phyloP scores from a whole-genome alignment of 805 yeast species.

The Aciculoconidium aculeatum region DNA sequence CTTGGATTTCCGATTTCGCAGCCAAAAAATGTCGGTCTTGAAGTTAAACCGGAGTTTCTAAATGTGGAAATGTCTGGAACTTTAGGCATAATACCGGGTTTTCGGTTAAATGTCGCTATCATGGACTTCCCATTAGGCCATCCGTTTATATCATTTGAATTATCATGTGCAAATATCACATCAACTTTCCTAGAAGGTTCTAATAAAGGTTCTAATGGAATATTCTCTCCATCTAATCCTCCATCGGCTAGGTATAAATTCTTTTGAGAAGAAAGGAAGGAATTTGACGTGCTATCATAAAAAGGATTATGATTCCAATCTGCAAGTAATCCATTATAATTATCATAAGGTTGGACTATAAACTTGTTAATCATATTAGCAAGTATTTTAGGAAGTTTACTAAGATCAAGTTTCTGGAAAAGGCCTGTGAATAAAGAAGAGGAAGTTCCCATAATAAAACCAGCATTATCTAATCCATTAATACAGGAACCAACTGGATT shows the following conservation, averaged over 20 bases:
- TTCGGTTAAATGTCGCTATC: slow-evolving; percentile 27
- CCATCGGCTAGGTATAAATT: slow-evolving; percentile 34
- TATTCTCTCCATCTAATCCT: slow-evolving; percentile 36
- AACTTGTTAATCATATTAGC: slow-evolving; percentile 1
- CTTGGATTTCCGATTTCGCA: slow-evolving; percentile 56
- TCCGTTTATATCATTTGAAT: slow-evolving; percentile 27
- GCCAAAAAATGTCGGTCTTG: slow-evolving; percentile 76
- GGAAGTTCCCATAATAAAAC: slow-evolving; percentile 78
- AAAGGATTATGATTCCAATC: slow-evolving; percentile 56
- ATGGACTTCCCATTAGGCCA: slow-evolving; percentile 38
- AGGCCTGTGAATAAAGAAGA: slow-evolving; percentile 73
- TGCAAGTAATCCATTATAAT: slow-evolving; percentile 3
- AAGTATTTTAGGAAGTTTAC: slow-evolving; percentile 12
- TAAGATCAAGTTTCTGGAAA: slow-evolving; percentile 49
- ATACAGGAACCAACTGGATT: slow-evolving; percentile 52
- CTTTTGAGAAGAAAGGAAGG: slow-evolving; percentile 13
- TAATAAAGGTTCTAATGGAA: slow-evolving; percentile 33
- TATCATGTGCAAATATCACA: slow-evolving; percentile 32
- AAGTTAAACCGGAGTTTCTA: slow-evolving; percentile 51
- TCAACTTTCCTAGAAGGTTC: slow-evolving; percentile 30
- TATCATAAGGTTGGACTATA: slow-evolving; percentile 2
- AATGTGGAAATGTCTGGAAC: slow-evolving; percentile 69
- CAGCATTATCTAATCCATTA: slow-evolving; percentile 73
- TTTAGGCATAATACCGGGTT: slow-evolving; percentile 65
- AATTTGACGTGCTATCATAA: slow-evolving; percentile 20